Base-by-base conservation (phyloP, 805 yeast genomes). In the Brettanomyces sp. region DNA sequence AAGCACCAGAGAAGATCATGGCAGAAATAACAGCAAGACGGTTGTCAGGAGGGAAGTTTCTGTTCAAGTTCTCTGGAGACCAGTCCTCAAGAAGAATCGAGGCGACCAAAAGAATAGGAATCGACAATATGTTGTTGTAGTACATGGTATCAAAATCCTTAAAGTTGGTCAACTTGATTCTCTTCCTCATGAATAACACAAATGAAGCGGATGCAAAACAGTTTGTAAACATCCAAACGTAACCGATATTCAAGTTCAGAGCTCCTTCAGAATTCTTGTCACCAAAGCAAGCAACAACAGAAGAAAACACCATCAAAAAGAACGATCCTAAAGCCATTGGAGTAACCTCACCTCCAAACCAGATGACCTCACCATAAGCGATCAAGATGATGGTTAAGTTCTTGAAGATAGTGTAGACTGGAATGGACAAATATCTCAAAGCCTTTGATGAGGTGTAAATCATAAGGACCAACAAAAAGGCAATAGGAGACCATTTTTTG, bases 81-180 rank as follows among this genome's bases (percentile, higher is more conserved):
- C 99, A 93, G 73, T 91, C 95, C 74, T 93, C 99, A 48, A 88
- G 71, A 39, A 82, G 25, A 45, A 93, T 69, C 2, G 98, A 86
- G 54, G 83, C 74, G 39, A 82, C 60, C 54, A 89, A 68, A 57
- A 93, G 74, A 53, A 91, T 85, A 56, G 99, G 99, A 62, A 93
- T 80, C 38, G 96, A 87, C 57, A 93, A 75, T 61, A 91, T 75
- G 70, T 93, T 93, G 78, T 93, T 93, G 82, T 90, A 93, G 73
- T 81, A 93, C 96, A 91, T 91, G 67, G 99, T 90, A 69, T 90
- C 97, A 60, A 87, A 85, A 70, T 90, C 97, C 71, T 88, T 87
- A 77, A 93, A 93, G 67, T 89, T 89, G 59, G 96, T 88, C 66
- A 89, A 77, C 82, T 91, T 91, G 62, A 93, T 91, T 76, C 98